These are phyloP conservation scores for Penicillium sp. DNA, from an alignment of 2,329 filamentous ascomycete species.

Conservation along the genomic window DNA sequence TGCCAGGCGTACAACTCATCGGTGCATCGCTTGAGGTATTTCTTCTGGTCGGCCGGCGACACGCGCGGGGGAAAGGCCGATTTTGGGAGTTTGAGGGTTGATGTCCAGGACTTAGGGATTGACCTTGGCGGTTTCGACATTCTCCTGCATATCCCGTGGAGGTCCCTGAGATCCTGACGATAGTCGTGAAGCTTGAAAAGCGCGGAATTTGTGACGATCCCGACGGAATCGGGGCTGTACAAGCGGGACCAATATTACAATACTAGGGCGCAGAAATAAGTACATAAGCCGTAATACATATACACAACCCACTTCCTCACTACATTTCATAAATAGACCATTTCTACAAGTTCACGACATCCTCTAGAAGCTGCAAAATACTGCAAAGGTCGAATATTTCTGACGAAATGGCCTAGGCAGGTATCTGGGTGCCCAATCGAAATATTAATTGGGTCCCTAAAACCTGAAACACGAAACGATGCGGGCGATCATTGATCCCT, in stretches of 20 bases:
- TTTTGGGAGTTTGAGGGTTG: constrained; percentile 72
- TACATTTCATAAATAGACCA: neutral
- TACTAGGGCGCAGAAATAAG: neutral
- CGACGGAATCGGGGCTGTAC: neutral
- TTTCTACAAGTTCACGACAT: neutral
- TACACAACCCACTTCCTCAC: neutral
- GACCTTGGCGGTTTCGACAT: constrained; percentile 40
- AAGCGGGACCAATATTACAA: neutral
- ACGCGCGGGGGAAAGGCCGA: constrained; percentile 64
- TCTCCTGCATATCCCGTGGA: constrained; percentile 26
- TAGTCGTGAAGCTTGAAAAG: neutral
- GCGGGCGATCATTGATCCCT: neutral
- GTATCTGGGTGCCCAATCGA: neutral
- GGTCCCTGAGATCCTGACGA: neutral
- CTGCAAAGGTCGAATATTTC: neutral
- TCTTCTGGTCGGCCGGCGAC: constrained; percentile 46
- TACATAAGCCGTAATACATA: neutral
- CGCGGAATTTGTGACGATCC: neutral
- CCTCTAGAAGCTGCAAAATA: too few species aligned
- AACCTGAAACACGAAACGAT: neutral
- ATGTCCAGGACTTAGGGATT: constrained; percentile 61
- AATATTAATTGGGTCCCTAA: neutral
- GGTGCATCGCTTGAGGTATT: constrained; percentile 72
- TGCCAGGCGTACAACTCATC: constrained; percentile 93
- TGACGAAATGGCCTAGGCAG: neutral